These are phyloP conservation scores for Cytospora schulzeri DNA, from an alignment of 2,329 filamentous ascomycete genomes.

Conservation along the genomic window DNA sequence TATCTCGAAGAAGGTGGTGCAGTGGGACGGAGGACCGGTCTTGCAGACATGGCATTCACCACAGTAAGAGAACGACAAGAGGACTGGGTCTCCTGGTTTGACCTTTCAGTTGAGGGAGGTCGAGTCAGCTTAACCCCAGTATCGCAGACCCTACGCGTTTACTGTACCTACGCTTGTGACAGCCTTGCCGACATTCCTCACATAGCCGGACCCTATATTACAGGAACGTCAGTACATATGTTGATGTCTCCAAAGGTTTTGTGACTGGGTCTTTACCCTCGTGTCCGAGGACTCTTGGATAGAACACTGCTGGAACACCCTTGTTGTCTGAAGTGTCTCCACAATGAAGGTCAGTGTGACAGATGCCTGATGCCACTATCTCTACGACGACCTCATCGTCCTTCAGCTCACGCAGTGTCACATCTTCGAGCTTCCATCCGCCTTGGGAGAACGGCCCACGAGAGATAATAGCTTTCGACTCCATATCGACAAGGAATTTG, in stretches of 20 bases:
- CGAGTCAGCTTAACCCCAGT: background rate
- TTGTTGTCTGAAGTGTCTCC: slow-evolving; percentile 38
- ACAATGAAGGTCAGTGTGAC: slow-evolving; percentile 55
- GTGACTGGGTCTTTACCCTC: too few species aligned
- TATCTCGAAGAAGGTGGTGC: slow-evolving; percentile 47
- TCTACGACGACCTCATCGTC: slow-evolving; percentile 55
- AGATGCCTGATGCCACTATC: slow-evolving; percentile 56
- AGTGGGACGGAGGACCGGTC: slow-evolving; percentile 49
- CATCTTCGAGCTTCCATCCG: slow-evolving; percentile 38
- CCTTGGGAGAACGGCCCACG: slow-evolving; percentile 37
- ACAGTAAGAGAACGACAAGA: slow-evolving; percentile 52
- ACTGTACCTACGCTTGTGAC: slow-evolving; percentile 38
- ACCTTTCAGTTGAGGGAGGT: slow-evolving; percentile 25
- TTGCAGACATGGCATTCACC: slow-evolving; percentile 49
- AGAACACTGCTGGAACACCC: slow-evolving; percentile 23
- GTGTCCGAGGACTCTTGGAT: slow-evolving; percentile 49
- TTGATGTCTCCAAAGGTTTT: too few species aligned
- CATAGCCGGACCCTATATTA: slow-evolving; percentile 46
- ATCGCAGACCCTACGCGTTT: too few species aligned
- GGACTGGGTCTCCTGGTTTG: slow-evolving; percentile 47
- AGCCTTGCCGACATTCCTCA: slow-evolving; percentile 45
- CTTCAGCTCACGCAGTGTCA: slow-evolving; percentile 34
- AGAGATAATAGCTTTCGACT: slow-evolving; percentile 36
- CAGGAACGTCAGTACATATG: background rate
- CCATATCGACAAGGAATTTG: slow-evolving; percentile 26